Conservation (phyloP, 345 rosid genomes). For the Psidium friedrichsthalianum region DNA sequence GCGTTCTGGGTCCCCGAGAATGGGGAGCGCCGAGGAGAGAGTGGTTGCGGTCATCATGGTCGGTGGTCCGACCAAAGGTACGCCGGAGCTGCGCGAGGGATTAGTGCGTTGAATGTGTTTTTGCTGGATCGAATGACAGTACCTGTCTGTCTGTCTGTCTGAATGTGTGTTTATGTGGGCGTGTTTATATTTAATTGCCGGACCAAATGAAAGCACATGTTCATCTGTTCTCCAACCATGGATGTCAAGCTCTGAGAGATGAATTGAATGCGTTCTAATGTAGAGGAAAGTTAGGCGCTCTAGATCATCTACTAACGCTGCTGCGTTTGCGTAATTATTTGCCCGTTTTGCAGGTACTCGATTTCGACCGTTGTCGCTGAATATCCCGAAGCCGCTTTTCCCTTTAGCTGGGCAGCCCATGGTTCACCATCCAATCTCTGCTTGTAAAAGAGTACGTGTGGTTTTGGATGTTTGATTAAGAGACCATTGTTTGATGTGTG, state of each 20-base stretch:
- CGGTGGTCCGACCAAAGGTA: conserved; percentile 99
- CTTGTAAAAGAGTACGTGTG: conserved; percentile 75
- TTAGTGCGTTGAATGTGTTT: no score
- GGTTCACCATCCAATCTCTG: conserved; percentile 98
- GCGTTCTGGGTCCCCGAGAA: background rate
- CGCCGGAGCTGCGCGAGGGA: background rate
- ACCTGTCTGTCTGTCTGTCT: no score
- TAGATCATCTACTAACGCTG: background rate
- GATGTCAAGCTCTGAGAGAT: background rate
- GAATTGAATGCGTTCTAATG: background rate
- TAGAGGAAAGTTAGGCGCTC: background rate
- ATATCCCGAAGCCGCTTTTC: conserved; percentile 83
- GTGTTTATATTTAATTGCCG: background rate
- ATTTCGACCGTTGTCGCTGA: conserved; percentile 83
- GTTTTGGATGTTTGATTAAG: background rate
- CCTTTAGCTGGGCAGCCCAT: conserved; percentile 91
- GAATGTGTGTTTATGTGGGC: background rate
- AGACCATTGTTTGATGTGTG: background rate
- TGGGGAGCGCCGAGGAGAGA: conserved; percentile 68
- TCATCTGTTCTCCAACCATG: background rate
- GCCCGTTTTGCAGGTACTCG: conserved; percentile 46
- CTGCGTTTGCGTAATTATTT: background rate
- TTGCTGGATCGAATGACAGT: no score
- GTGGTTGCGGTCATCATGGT: conserved; percentile 98
- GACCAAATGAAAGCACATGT: background rate